Base-by-base conservation (phyloP, 768 basidiomycete species). In the Serendipita sp. region DNA sequence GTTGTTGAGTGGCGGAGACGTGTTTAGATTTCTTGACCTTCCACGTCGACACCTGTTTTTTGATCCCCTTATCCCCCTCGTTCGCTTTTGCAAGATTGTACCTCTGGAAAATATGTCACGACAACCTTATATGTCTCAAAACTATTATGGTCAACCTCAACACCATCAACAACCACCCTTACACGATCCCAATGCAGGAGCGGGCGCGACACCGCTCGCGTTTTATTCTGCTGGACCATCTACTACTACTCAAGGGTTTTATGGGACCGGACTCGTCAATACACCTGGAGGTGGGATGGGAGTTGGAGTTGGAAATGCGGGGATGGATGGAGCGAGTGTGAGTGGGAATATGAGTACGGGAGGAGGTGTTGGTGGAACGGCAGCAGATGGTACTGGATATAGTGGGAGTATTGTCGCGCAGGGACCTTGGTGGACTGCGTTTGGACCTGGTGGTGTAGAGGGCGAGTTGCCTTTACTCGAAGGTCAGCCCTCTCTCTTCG, bases 401-500 rank as follows among this genome's bases (percentile, higher is more conserved):
- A 82, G 83, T 3, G 88, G 91, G 35, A 85, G 80, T 71, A 91
- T 93, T 46, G 86, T 89, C 70, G 73, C 80, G 2, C 76, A 78
- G 24, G 88, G 87, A 2, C 81, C 83, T 16, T 97, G 93, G 93
- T 93, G 92, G 89, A 89, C 89, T 30, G 93, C 93, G 38, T 95
- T 97, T 77, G 92, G 93, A 37, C 92, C 92, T 1, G 92, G 92
- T 63, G 93, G 92, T 11, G 85, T 95, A 65, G 94, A 96, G 73
- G 95, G 94, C 35, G 96, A 99, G 71, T 90, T 92, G 58, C 93
- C 95, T 41, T 76, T 99, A 71, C 81, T 99, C 63, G 86, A 99
- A 83, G 95, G 95, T 92, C 68, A 70, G 79, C 75, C 41, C 28
- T 38, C 3, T 44, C 16, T 41, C 11, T 44, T 37, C 3, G 24